Base-by-base conservation (phyloP, 441 rosid species). In the Codiaeum variegatum region DNA sequence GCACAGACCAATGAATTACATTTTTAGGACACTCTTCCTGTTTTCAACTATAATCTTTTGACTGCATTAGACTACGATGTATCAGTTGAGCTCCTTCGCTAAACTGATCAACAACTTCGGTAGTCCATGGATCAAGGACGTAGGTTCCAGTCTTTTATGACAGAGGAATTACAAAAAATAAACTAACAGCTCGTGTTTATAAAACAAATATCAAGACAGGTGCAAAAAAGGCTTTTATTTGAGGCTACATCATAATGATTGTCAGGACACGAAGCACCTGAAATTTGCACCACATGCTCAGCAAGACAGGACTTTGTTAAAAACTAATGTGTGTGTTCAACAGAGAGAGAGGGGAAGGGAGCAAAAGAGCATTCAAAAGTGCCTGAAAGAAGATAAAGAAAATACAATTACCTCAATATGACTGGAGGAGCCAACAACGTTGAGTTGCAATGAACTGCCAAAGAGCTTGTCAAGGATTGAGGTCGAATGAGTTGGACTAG, bases 381-480 rank as follows among this genome's bases (percentile, higher is more conserved):
- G 52, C 7, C 58, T 1, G 16, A 40, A 26, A 29, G 19, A 26
- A 21, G 0, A 31, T 29, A 21, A 28, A 49, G 8, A 49, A 62
- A 77, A 62, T 55, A 75, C 40, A 31, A 69, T 69, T 87, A 96
- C 99, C 98, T 86, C 85, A 74, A 71, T 66, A 55, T 83, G 65
- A 62, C 67, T 74, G 67, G 90, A 76, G 69, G 91, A 72, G 76
- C 75, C 88, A 62, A 79, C 82, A 76, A 51, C 85, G 74, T 85
- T 85, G 73, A 85, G 75, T 61, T 89, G 83, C 73, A 85, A 75
- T 59, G 88, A 89, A 64, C 83, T 85, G 77, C 88, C 79, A 75
- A 96, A 93, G 69, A 90, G 82, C 85, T 88, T 91, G 78, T 91
- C 96, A 62, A 93, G 88, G 80, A 91, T 86, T 72, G 97, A 87